Conservation (phyloP, 352 stramenopile species). For the Thraustochytrium striatum region DNA sequence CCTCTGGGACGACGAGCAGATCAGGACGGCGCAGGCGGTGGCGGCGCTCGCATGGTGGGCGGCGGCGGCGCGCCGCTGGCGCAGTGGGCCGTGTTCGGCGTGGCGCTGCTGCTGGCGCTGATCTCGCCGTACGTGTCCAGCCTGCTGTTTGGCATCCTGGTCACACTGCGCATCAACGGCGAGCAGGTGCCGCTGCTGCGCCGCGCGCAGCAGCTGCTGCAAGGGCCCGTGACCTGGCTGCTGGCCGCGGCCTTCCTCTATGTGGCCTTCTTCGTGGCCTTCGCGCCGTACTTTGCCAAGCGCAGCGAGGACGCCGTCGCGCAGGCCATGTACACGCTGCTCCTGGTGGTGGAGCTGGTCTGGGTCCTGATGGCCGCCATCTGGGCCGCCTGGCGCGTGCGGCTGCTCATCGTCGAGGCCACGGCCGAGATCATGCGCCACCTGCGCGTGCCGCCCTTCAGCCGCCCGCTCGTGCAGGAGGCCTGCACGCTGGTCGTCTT, state of each 20-base stretch:
- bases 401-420: conserved; percentile 19
- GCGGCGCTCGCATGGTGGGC: background rate
- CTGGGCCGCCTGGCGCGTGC: background rate
- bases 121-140: conserved; percentile 9
- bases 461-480: conserved; percentile 24
- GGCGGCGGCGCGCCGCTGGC: background rate
- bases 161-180: conserved; percentile 10
- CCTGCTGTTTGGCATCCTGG: conserved; percentile 16
- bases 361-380: background rate
- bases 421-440: background rate
- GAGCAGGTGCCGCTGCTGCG: conserved; percentile 1
- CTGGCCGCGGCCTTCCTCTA: conserved; percentile 20
- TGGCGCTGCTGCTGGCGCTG: conserved; percentile 11
- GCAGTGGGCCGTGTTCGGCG: conserved; percentile 33
- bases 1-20: background rate
- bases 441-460: background rate
- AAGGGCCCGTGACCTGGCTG: conserved; percentile 6
- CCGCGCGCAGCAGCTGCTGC: conserved; percentile 22
- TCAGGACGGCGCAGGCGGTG: background rate
- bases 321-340: background rate
- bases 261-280: conserved; percentile 30
- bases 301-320: background rate
- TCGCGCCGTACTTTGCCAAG: background rate
- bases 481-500: background rate
- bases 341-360: background rate